Conservation (phyloP, 2,329 filamentous ascomycete species). For the Cytospora schulzeri region DNA sequence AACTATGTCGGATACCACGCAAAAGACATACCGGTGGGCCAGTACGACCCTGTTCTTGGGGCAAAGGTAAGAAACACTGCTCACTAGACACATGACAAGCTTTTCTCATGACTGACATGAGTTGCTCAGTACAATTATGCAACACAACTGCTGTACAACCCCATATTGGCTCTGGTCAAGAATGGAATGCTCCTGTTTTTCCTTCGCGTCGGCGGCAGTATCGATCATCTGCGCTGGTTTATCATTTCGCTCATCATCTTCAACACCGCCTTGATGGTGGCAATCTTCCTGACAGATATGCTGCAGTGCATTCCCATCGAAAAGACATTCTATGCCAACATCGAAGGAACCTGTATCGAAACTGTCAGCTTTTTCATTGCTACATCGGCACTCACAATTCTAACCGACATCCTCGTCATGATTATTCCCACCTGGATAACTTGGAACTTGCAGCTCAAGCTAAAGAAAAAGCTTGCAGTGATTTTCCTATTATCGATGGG, state of each 20-base stretch:
- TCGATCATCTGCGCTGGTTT: constrained; percentile 37
- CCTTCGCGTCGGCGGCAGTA: constrained; percentile 44
- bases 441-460: constrained; percentile 37
- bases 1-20: constrained; percentile 17
- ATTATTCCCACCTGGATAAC: constrained; percentile 41
- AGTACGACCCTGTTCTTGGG: constrained; percentile 27
- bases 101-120: background rate
- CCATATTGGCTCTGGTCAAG: constrained; percentile 49
- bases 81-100: background rate
- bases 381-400: constrained; percentile 41
- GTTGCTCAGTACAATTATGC: constrained; percentile 36
- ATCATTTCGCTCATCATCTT: constrained; percentile 37
- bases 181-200: constrained; percentile 49
- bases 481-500: constrained; percentile 36
- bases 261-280: constrained; percentile 35
- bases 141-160: constrained; percentile 47
- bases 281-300: constrained; percentile 36
- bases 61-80: constrained; percentile 2
- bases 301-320: constrained; percentile 39
- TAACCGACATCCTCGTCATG: constrained; percentile 45
- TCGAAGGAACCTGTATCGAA: constrained; percentile 41
- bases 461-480: constrained; percentile 39
- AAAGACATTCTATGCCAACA: constrained; percentile 32
- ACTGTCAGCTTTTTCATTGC: constrained; percentile 38
- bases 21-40: constrained; percentile 28